Evolutionary conservation across 2,329 filamentous ascomycete species (phyloP).

Genomic region (Phialophora macrospora): DNA sequence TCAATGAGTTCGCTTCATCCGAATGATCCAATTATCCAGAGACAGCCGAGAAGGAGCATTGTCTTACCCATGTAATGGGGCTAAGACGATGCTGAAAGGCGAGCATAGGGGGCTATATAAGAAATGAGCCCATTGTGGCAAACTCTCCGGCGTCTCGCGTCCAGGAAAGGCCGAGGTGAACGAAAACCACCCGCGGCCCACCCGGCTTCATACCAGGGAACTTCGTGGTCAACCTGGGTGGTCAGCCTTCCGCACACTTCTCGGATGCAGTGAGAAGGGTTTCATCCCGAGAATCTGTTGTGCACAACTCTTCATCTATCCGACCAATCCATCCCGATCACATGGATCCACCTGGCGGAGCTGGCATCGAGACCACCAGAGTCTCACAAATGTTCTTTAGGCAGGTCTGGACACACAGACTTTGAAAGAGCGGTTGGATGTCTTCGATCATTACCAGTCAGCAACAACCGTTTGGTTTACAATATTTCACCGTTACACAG

Average conservation of each 20-base stretch:
- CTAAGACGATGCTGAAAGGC: conserved; percentile 2
- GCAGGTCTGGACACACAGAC: not conserved
- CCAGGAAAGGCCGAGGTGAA: not conserved
- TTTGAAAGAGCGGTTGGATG: not conserved
- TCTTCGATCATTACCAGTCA: not conserved
- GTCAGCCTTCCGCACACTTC: conserved; percentile 9
- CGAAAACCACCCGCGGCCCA: not conserved
- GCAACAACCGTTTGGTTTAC: not conserved
- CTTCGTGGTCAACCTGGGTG: conserved; percentile 12
- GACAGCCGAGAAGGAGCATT: conserved; percentile 34
- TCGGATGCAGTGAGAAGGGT: conserved; percentile 2
- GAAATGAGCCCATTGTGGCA: conserved; percentile 18
- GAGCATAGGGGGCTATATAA: conserved; percentile 12
- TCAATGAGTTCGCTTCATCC: conserved; percentile 36
- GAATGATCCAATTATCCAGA: conserved; percentile 33
- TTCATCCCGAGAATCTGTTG: conserved; percentile 3
- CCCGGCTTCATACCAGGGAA: not conserved
- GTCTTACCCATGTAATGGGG: conserved; percentile 30
- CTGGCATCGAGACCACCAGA: not conserved
- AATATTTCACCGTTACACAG: not conserved
- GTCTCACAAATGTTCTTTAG: not conserved
- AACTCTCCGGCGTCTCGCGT: conserved; percentile 4
- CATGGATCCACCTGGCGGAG: too few relatives aligned
- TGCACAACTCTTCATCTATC: conserved; percentile 1
- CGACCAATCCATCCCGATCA: not conserved